These are phyloP conservation scores for Leishmania braziliensis DNA, from an alignment of 208 protist genomes.

Conservation along the genomic window DNA sequence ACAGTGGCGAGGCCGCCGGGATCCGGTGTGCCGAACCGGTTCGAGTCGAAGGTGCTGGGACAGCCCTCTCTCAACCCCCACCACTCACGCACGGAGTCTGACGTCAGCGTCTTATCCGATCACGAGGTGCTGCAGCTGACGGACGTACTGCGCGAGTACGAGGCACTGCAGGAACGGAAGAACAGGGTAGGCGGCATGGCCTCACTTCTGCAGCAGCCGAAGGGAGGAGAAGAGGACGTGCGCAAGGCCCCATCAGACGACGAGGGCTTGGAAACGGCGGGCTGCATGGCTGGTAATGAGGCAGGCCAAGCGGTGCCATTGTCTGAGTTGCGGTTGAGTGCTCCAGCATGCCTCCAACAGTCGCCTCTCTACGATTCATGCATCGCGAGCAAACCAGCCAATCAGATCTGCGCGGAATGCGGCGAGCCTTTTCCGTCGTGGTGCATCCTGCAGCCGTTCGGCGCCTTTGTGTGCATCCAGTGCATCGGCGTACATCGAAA, in stretches of 20 bases:
- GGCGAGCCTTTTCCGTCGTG: constrained; percentile 58
- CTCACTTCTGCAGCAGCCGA: background rate
- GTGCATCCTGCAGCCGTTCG: constrained; percentile 69
- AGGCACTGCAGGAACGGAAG: constrained; percentile 23
- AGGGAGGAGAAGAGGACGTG: constrained; percentile 18
- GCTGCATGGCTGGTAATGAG: background rate
- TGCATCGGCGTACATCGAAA: constrained; percentile 79
- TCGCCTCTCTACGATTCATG: constrained; percentile 55
- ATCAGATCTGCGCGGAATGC: constrained; percentile 71
- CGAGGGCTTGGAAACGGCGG: background rate
- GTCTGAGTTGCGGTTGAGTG: background rate
- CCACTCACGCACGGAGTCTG: constrained; percentile 15
- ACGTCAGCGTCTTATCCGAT: constrained; percentile 43
- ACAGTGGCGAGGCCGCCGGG: background rate
- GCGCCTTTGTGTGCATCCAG: constrained; percentile 75
- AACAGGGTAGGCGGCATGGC: background rate
- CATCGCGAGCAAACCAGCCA: constrained; percentile 34
- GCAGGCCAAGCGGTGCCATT: background rate
- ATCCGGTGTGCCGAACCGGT: constrained; percentile 5
- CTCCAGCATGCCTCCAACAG: constrained; percentile 30
- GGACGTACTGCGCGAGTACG: constrained; percentile 52
- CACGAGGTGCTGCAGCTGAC: constrained; percentile 67
- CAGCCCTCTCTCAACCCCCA: background rate
- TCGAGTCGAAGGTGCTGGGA: constrained; percentile 23
- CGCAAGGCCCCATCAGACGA: background rate